Conservation (phyloP, 75 land plant species). For the Sequoia sempervirens region DNA sequence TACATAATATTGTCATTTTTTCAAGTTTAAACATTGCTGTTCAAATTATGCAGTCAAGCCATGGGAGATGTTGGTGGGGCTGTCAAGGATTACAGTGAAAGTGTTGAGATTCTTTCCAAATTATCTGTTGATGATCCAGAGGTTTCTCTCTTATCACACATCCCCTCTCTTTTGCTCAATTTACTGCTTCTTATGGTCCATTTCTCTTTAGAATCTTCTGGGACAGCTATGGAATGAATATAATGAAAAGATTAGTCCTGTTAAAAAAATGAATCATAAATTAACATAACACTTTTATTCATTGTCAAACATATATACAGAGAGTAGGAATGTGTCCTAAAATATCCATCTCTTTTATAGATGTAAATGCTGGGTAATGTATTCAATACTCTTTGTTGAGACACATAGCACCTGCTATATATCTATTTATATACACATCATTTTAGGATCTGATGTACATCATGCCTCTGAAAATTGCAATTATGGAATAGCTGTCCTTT, state of each 20-base stretch:
- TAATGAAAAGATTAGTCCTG: neutral
- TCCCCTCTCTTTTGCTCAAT: neutral
- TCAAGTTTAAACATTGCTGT: neutral
- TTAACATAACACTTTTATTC: neutral
- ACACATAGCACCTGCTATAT: neutral
- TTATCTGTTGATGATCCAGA: constrained; percentile 59
- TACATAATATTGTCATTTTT: neutral
- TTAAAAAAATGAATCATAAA: neutral
- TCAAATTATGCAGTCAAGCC: constrained; percentile 59
- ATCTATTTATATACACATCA: neutral
- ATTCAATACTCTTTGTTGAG: neutral
- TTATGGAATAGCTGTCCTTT: neutral
- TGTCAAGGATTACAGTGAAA: constrained; percentile 64
- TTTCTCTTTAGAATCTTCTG: neutral
- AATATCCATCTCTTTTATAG: neutral
- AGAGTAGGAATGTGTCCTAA: neutral
- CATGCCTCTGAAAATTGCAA: neutral
- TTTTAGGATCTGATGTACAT: neutral
- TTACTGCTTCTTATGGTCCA: neutral
- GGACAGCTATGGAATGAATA: neutral
- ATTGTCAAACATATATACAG: neutral
- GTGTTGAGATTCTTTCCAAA: constrained; percentile 69
- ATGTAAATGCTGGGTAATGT: neutral
- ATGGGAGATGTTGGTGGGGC: constrained; percentile 64
- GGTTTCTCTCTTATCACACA: constrained; percentile 35